Evolutionary conservation across 441 rosid genomes (phyloP).

Genomic region (Erodium moschatum): DNA sequence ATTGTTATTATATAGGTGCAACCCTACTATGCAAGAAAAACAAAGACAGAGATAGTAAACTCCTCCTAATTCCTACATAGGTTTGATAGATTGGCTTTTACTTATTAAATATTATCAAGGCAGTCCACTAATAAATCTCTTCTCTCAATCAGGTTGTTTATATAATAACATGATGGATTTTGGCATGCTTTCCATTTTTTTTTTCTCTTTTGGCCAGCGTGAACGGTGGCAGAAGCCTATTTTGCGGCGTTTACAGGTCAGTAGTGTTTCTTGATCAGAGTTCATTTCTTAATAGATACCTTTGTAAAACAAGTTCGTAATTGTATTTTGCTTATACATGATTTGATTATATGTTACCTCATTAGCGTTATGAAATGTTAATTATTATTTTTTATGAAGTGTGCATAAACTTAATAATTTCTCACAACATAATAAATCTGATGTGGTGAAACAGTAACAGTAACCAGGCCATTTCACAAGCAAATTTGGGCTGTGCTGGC

Average conservation of each 20-base stretch:
- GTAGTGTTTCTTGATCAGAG: constrained; percentile 22
- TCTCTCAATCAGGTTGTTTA: constrained; percentile 1
- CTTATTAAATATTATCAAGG: neutral
- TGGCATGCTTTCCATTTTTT: constrained; percentile 3
- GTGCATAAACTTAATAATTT: neutral
- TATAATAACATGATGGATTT: constrained; percentile 12
- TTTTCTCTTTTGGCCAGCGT: constrained; percentile 47
- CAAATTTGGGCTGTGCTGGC: no score
- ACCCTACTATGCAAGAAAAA: neutral
- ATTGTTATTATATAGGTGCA: neutral
- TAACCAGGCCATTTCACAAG: no score
- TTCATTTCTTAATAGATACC: neutral
- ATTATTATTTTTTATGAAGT: neutral
- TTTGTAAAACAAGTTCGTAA: neutral
- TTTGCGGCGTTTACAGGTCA: constrained; percentile 90
- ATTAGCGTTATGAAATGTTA: neutral
- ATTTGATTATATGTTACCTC: neutral
- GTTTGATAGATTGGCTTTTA: neutral
- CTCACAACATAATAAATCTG: neutral
- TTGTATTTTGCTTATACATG: neutral
- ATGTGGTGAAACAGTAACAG: neutral
- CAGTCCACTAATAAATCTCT: constrained; percentile 3
- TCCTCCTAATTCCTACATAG: neutral
- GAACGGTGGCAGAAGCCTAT: constrained; percentile 93
- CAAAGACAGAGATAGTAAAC: neutral